A percentile compares a stretch with the other conserved stretches of the same genome.
These are phyloP conservation scores for Termitomyces sp. DNA, from an alignment of 768 basidiomycete species.

Conservation along the genomic window DNA sequence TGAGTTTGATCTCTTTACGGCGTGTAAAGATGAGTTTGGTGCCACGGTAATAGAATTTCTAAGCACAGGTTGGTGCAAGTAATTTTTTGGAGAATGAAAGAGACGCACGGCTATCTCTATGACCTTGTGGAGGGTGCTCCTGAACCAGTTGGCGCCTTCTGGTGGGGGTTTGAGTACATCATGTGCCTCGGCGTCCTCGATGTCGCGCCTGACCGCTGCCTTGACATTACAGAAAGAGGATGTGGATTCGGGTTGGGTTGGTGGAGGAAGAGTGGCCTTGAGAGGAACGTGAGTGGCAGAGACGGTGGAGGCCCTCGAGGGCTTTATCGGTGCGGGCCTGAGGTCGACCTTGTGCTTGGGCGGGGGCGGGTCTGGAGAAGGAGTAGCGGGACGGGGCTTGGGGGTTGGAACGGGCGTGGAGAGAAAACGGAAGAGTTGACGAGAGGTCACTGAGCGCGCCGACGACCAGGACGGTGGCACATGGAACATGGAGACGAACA, in stretches of 20 bases:
- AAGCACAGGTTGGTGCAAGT: background rate
- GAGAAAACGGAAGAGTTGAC: conserved; percentile 9
- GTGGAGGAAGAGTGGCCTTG: conserved; percentile 24
- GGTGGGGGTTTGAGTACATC: conserved; percentile 69
- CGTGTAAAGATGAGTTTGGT: conserved; percentile 67
- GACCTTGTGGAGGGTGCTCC: conserved; percentile 41
- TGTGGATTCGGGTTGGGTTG: conserved; percentile 8
- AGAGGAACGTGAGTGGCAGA: conserved; percentile 19
- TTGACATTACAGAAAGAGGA: conserved; percentile 29
- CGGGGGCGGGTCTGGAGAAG: conserved; percentile 14
- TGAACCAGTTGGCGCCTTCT: conserved; percentile 49
- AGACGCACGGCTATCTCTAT: conserved; percentile 38
- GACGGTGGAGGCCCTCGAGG: conserved; percentile 17
- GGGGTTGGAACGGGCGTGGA: conserved; percentile 17
- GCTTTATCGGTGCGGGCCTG: conserved; percentile 58
- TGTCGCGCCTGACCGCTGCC: conserved; percentile 54
- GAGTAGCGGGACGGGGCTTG: conserved; percentile 5
- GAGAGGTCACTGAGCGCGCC: conserved; percentile 5
- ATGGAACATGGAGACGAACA: conserved; percentile 11
- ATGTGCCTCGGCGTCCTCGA: conserved; percentile 57
- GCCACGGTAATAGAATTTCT: conserved; percentile 86
- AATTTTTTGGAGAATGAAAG: background rate
- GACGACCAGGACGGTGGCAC: conserved; percentile 7
- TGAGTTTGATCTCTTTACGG: conserved; percentile 44
- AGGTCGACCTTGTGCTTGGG: conserved; percentile 51